Evolutionary conservation across 352 stramenopile genomes (phyloP).

Genomic region (Pythium phragmiticola): DNA sequence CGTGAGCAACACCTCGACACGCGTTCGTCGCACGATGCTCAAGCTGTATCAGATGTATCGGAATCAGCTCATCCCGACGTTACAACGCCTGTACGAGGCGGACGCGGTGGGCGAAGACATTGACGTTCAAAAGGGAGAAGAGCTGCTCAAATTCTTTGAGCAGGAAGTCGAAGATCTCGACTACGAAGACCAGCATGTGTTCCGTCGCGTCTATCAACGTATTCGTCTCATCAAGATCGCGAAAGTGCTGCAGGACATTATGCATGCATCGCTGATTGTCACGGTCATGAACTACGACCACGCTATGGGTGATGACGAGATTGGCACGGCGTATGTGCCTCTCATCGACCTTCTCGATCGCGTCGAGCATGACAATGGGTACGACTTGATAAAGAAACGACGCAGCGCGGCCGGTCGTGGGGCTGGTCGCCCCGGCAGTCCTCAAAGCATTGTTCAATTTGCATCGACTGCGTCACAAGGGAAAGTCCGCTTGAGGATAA

Average conservation of each 20-base stretch:
- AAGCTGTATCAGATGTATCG: slow-evolving; percentile 60
- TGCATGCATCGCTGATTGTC: slow-evolving; percentile 52
- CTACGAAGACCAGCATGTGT: slow-evolving; percentile 49
- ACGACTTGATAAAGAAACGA: slow-evolving; percentile 45
- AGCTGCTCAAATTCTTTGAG: slow-evolving; percentile 55
- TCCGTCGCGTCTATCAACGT: slow-evolving; percentile 48
- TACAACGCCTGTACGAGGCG: slow-evolving; percentile 51
- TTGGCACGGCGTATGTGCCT: slow-evolving; percentile 60
- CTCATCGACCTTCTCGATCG: slow-evolving; percentile 71
- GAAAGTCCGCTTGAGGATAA: slow-evolving; percentile 45
- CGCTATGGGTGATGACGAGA: slow-evolving; percentile 40
- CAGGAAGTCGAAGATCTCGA: slow-evolving; percentile 68
- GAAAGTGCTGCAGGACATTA: slow-evolving; percentile 61
- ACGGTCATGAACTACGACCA: slow-evolving; percentile 60
- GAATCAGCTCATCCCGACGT: slow-evolving; percentile 45
- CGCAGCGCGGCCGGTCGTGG: neutral
- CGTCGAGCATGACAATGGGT: slow-evolving; percentile 52
- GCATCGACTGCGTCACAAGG: slow-evolving; percentile 23
- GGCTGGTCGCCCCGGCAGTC: slow-evolving; percentile 6
- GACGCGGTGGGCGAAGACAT: slow-evolving; percentile 41
- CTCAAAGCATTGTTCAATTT: slow-evolving; percentile 4
- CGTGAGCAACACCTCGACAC: slow-evolving; percentile 43
- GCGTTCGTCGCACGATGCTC: slow-evolving; percentile 52
- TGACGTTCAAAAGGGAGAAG: slow-evolving; percentile 38
- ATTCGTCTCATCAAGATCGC: slow-evolving; percentile 55